Evolutionary conservation across 129 eudicot genomes (phyloP).

Genomic region (Rutidosis leptorrhynchoides): DNA sequence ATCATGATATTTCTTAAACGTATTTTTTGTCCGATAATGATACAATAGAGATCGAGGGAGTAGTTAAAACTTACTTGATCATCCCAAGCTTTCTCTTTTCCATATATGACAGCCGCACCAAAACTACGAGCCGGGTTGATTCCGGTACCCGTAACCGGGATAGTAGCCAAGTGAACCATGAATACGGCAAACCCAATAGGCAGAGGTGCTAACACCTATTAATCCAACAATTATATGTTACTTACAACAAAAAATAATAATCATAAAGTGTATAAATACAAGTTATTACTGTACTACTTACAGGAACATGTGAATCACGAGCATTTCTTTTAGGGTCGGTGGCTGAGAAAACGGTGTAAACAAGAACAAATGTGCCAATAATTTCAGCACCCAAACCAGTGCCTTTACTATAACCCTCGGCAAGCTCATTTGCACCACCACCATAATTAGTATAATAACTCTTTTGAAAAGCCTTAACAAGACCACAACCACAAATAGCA

Average conservation of each 20-base stretch:
- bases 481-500: constrained; percentile 48
- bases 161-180: no score
- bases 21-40: no score
- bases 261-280: not conserved
- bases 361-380: no score
- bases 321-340: constrained; percentile 71
- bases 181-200: no score
- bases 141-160: no score
- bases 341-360: no score
- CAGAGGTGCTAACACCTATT: constrained; percentile 37
- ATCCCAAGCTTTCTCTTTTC: constrained; percentile 39
- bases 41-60: no score
- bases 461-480: constrained; percentile 62
- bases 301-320: constrained; percentile 71
- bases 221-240: not conserved
- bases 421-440: constrained; percentile 56
- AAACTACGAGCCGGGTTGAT: no score
- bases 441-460: constrained; percentile 36
- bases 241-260: not conserved
- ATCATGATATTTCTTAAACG: no score
- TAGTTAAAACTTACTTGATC: constrained; percentile 31
- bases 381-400: no score
- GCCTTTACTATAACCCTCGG: constrained; percentile 51
- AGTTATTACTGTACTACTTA: constrained; percentile 27
- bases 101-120: constrained; percentile 36